phyloP scores from a whole-genome alignment of 2,329 filamentous ascomycete species.

The Aspergillus melleus region DNA sequence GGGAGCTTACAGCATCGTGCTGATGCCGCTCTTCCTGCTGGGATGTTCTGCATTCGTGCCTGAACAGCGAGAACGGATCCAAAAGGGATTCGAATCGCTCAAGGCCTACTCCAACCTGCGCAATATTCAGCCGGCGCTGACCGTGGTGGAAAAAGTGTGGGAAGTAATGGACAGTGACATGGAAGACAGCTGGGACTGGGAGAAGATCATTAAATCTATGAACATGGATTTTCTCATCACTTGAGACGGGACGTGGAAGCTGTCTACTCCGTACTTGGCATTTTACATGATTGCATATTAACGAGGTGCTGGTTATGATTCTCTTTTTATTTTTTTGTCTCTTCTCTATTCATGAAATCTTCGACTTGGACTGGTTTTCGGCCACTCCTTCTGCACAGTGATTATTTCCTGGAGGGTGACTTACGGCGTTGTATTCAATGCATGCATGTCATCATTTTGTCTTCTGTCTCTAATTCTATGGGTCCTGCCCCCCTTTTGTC shows the following conservation, averaged over 20 bases:
- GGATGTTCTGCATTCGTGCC: conserved; percentile 61
- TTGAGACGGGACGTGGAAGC: conserved; percentile 30
- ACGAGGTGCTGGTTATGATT: neutral
- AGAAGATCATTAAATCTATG: conserved; percentile 58
- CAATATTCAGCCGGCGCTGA: conserved; percentile 58
- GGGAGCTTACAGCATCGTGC: conserved; percentile 58
- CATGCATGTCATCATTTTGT: conserved; percentile 6
- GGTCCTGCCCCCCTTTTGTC: conserved; percentile 1
- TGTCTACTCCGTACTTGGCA: neutral
- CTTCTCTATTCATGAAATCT: conserved; percentile 4
- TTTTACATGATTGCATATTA: neutral
- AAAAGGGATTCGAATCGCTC: conserved; percentile 54
- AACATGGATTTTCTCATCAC: conserved; percentile 64
- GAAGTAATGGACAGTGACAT: conserved; percentile 59
- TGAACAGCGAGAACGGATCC: conserved; percentile 57
- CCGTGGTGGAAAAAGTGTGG: conserved; percentile 59
- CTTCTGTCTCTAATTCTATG: conserved; percentile 12
- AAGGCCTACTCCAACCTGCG: conserved; percentile 58
- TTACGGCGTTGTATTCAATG: conserved; percentile 8
- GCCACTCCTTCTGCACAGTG: neutral
- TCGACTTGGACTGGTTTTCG: neutral
- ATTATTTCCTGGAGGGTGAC: neutral
- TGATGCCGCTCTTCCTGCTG: conserved; percentile 63
- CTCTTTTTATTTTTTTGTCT: neutral
- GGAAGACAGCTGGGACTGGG: conserved; percentile 64